These are phyloP conservation scores for Vigna mungo DNA, from an alignment of 306 rosid genomes.

Conservation along the genomic window DNA sequence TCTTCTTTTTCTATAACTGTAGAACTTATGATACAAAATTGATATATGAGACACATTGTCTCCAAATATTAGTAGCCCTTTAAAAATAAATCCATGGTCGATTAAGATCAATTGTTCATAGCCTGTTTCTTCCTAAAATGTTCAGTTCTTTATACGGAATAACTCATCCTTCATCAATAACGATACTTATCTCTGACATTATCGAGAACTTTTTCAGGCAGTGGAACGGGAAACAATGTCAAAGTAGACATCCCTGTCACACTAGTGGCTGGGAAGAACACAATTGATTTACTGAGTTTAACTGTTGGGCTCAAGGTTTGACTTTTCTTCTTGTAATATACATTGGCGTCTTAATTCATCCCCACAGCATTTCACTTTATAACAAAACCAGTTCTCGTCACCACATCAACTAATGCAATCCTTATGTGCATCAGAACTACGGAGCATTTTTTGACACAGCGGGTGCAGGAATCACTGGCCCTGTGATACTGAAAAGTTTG, in stretches of 20 bases:
- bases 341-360: constrained; percentile 10
- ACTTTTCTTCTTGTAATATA: constrained; percentile 1
- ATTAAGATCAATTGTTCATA: not conserved
- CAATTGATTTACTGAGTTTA: constrained; percentile 83
- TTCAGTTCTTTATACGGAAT: not conserved
- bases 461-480: constrained; percentile 95
- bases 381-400: not conserved
- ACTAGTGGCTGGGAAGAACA: constrained; percentile 71
- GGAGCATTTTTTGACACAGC: constrained; percentile 75
- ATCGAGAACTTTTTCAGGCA: constrained; percentile 58
- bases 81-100: not conserved
- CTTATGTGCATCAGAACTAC: constrained; percentile 60
- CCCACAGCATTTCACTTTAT: not conserved
- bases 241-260: constrained; percentile 63
- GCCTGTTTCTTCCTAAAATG: not conserved
- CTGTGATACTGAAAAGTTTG: constrained; percentile 69
- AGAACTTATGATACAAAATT: not conserved
- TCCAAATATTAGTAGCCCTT: not conserved
- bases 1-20: not conserved
- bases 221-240: constrained; percentile 68
- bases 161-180: not conserved
- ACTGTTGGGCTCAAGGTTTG: constrained; percentile 96
- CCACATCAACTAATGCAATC: constrained; percentile 32
- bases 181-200: not conserved
- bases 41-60: not conserved